Percentiles rank a stretch among this genome's conserved stretches.
phyloP scores from a whole-genome alignment of 2,329 filamentous ascomycete genomes.

The Pestalotiopsis sp. region DNA sequence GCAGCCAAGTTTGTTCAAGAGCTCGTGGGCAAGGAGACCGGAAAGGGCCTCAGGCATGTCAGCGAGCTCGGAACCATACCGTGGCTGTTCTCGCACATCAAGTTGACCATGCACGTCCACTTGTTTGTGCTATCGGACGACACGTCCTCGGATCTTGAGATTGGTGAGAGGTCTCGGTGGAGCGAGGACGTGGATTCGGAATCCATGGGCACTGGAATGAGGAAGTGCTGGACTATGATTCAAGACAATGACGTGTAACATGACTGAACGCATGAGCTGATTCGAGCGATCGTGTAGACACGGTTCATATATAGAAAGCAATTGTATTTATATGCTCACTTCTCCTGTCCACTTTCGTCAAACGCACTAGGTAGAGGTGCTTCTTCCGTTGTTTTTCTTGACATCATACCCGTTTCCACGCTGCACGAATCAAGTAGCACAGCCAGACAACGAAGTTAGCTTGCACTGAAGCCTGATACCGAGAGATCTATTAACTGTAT shows the following conservation, averaged over 20 bases:
- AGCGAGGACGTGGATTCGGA: constrained; percentile 43
- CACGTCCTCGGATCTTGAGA: constrained; percentile 6
- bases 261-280: background rate
- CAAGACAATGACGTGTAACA: constrained; percentile 19
- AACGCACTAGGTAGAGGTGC: too few relatives aligned
- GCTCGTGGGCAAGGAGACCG: constrained; percentile 17
- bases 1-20: constrained; percentile 37
- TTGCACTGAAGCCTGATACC: too few relatives aligned
- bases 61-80: constrained; percentile 52
- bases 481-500: too few relatives aligned
- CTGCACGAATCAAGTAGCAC: too few relatives aligned
- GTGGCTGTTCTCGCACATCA: constrained; percentile 59
- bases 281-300: background rate
- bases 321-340: background rate
- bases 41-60: constrained; percentile 28
- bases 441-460: fast-evolving
- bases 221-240: constrained; percentile 54
- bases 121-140: constrained; percentile 40
- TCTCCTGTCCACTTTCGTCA: too few relatives aligned
- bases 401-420: too few relatives aligned
- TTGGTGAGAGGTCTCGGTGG: constrained; percentile 41
- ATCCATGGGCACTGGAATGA: constrained; percentile 61
- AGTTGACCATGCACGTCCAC: constrained; percentile 58
- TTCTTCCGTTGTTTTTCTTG: too few relatives aligned
- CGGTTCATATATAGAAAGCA: background rate